phyloP scores from a whole-genome alignment of 208 protist species.

The Strigomonas galati region DNA sequence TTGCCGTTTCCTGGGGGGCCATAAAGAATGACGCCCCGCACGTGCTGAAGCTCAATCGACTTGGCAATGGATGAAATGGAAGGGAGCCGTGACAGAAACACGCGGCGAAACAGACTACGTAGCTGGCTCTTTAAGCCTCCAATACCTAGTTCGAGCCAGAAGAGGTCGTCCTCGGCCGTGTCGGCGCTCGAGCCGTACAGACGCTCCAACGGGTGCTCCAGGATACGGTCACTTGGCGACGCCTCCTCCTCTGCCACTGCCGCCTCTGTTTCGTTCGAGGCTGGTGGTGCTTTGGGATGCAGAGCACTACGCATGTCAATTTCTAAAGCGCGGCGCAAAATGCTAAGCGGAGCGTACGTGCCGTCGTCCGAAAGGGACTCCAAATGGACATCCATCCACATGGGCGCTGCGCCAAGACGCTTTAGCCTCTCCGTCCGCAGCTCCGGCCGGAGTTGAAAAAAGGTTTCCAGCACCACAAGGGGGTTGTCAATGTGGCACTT shows the following conservation, averaged over 20 bases:
- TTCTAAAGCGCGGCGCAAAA: neutral
- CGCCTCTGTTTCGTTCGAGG: no score
- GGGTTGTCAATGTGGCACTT: neutral
- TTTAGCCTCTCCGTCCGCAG: neutral
- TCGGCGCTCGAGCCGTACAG: conserved; percentile 28
- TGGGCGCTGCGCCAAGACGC: neutral
- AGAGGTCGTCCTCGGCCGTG: conserved; percentile 18
- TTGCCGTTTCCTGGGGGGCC: conserved; percentile 99
- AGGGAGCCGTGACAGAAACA: conserved; percentile 97
- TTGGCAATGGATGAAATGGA: conserved; percentile 42
- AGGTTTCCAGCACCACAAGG: neutral
- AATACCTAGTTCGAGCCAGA: conserved; percentile 87
- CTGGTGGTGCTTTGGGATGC: no score
- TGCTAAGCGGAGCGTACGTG: neutral
- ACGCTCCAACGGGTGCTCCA: conserved; percentile 40
- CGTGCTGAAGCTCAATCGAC: conserved; percentile 94
- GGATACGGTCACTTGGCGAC: conserved; percentile 7
- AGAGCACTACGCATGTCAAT: neutral
- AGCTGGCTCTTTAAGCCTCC: conserved; percentile 96
- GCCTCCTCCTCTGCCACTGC: neutral
- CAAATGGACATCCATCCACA: conserved; percentile 9
- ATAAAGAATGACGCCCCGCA: conserved; percentile 98
- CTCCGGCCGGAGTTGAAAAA: neutral
- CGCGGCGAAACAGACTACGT: conserved; percentile 96
- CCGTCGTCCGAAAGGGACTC: neutral